These are phyloP conservation scores for Metschnikowia corniflorae DNA, from an alignment of 805 yeast species.

Conservation along the genomic window DNA sequence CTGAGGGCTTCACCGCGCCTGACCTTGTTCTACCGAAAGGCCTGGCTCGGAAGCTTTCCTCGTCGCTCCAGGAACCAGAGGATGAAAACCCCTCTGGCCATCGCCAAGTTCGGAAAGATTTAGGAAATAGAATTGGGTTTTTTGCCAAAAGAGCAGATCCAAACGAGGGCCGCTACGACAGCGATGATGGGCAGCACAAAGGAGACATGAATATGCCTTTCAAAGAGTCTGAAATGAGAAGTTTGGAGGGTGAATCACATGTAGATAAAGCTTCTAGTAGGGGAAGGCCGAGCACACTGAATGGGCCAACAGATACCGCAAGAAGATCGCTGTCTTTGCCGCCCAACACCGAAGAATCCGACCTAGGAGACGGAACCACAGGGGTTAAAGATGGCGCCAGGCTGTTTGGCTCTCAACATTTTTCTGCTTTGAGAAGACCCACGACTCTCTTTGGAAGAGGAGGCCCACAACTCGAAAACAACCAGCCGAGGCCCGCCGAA, in stretches of 20 bases:
- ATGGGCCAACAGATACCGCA: neutral
- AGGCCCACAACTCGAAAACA: conserved; percentile 6
- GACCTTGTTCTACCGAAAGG: conserved; percentile 9
- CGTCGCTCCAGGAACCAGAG: conserved; percentile 4
- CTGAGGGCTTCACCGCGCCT: conserved; percentile 8
- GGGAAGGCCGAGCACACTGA: neutral
- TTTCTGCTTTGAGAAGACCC: conserved; percentile 13
- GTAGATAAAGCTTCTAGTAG: neutral
- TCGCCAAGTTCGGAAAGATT: conserved; percentile 16
- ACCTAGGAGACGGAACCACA: neutral
- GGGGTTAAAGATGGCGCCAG: conserved; percentile 3
- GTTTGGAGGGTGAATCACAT: conserved; percentile 8
- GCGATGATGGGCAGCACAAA: conserved; percentile 28
- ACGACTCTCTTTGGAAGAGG: conserved; percentile 11
- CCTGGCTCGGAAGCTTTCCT: neutral
- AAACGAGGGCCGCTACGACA: conserved; percentile 29
- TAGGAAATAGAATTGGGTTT: conserved; percentile 33
- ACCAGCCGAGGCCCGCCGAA: conserved; percentile 9
- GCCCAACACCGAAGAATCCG: conserved; percentile 2
- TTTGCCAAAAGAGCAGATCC: conserved; percentile 27
- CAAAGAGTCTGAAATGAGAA: conserved; percentile 13
- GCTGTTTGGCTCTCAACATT: conserved; percentile 10
- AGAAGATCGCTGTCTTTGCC: conserved; percentile 8
- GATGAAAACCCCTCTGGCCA: neutral
- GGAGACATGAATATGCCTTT: conserved; percentile 21